These are phyloP conservation scores for Chlamydomonas asymmetrica DNA, from an alignment of 139 green algal species.

Conservation along the genomic window DNA sequence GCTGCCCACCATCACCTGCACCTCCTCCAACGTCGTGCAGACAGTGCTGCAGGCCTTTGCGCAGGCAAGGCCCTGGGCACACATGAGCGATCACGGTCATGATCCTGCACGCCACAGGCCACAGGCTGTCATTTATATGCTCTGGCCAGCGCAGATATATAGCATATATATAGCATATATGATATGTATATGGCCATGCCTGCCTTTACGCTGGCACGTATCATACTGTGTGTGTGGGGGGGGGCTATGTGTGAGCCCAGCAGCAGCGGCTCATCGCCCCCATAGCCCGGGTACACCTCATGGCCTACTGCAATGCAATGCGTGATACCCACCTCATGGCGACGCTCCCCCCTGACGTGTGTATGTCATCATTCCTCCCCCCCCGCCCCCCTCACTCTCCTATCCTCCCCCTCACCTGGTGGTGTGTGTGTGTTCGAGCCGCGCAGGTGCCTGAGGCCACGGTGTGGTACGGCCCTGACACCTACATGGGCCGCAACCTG, in stretches of 20 bases:
- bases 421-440: background rate
- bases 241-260: too few species aligned
- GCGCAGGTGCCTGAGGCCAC: conserved; percentile 69
- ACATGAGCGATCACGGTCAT: too few species aligned
- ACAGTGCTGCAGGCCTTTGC: conserved; percentile 93
- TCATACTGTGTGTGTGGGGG: too few species aligned
- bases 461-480: conserved; percentile 98
- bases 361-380: background rate
- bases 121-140: too few species aligned
- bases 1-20: conserved; percentile 99
- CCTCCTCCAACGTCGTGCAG: conserved; percentile 97
- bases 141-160: too few species aligned
- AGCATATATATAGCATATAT: too few species aligned
- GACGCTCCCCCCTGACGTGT: too few species aligned
- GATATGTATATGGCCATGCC: too few species aligned
- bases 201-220: too few species aligned
- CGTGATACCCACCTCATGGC: too few species aligned
- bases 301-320: background rate
- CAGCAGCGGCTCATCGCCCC: too few species aligned
- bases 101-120: too few species aligned
- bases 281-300: background rate
- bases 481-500: conserved; percentile 98
- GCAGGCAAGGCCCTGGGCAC: conserved; percentile 59
- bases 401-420: background rate
- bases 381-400: background rate